Percentiles rank a stretch among this genome's conserved stretches.
Conservation (phyloP, 805 yeast genomes). For the Cyberlindnera nakhonratchasimensis region DNA sequence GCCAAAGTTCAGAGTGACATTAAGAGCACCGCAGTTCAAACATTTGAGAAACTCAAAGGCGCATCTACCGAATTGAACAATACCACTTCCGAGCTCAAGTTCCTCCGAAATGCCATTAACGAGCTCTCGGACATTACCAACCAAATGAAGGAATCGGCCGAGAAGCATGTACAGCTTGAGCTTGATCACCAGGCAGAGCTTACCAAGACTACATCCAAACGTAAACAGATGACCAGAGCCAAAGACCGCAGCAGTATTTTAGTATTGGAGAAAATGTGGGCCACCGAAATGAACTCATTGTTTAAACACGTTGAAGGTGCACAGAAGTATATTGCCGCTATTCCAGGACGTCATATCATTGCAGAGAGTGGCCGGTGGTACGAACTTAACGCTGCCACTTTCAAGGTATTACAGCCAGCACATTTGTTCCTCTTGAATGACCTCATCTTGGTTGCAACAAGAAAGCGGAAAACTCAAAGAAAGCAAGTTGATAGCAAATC, state of each 20-base stretch:
- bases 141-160: conserved; percentile 60
- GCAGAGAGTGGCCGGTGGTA: conserved; percentile 82
- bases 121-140: conserved; percentile 58
- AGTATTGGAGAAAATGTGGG: conserved; percentile 80
- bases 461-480: conserved; percentile 37
- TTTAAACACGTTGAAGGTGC: conserved; percentile 91
- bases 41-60: conserved; percentile 57
- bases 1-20: conserved; percentile 52
- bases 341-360: conserved; percentile 77
- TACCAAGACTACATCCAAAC: conserved; percentile 16
- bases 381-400: conserved; percentile 80
- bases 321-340: conserved; percentile 67
- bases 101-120: conserved; percentile 54
- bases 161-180: conserved; percentile 49
- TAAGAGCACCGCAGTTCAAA: conserved; percentile 55
- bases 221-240: conserved; percentile 47
- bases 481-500: conserved; percentile 29
- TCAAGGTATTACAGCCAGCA: conserved; percentile 73
- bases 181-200: conserved; percentile 25
- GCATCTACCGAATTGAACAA: conserved; percentile 56
- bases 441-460: conserved; percentile 67
- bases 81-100: conserved; percentile 64
- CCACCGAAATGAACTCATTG: conserved; percentile 59
- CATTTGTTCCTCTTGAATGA: conserved; percentile 80
- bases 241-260: conserved; percentile 68